Evolutionary conservation across 768 basidiomycete species (phyloP).

Genomic region (Mycena polygramma): DNA sequence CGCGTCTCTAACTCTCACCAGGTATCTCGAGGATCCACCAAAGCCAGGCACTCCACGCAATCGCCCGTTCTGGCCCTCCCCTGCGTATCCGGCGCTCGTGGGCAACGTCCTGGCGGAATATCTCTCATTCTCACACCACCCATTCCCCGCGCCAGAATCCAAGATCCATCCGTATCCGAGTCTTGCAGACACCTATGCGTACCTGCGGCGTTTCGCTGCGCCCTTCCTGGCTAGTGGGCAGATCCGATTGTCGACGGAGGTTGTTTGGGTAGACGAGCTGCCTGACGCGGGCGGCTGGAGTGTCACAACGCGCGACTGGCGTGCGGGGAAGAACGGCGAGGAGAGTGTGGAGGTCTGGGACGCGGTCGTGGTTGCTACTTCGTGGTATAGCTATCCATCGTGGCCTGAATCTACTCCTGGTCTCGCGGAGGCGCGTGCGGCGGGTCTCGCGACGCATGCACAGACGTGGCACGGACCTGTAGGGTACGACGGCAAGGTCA

Average conservation of each 20-base stretch:
- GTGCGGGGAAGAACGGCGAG: constrained; percentile 33
- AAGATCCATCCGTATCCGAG: constrained; percentile 55
- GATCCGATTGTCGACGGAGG: constrained; percentile 59
- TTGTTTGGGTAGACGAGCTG: constrained; percentile 54
- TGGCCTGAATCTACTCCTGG: constrained; percentile 58
- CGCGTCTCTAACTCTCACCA: too few species aligned
- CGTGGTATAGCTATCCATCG: constrained; percentile 60
- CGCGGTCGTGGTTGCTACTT: constrained; percentile 60
- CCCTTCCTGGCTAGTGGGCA: constrained; percentile 47
- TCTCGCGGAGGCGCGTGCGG: constrained; percentile 46
- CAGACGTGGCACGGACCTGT: constrained; percentile 56
- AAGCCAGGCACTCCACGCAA: not conserved
- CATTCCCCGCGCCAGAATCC: constrained; percentile 48
- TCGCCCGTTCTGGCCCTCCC: constrained; percentile 58
- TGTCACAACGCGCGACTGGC: constrained; percentile 55
- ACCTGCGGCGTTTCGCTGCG: constrained; percentile 52
- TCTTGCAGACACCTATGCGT: constrained; percentile 52
- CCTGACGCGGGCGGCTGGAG: constrained; percentile 51
- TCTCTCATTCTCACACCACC: constrained; percentile 52
- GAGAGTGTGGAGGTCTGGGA: constrained; percentile 59
- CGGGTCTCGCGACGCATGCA: constrained; percentile 54
- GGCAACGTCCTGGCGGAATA: constrained; percentile 65
- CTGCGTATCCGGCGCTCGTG: constrained; percentile 62
- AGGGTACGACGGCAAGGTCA: constrained; percentile 51
- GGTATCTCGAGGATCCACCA: constrained; percentile 48